Evolutionary conservation across 2,329 filamentous ascomycete genomes (phyloP).

Genomic region (Beauveria varroae): DNA sequence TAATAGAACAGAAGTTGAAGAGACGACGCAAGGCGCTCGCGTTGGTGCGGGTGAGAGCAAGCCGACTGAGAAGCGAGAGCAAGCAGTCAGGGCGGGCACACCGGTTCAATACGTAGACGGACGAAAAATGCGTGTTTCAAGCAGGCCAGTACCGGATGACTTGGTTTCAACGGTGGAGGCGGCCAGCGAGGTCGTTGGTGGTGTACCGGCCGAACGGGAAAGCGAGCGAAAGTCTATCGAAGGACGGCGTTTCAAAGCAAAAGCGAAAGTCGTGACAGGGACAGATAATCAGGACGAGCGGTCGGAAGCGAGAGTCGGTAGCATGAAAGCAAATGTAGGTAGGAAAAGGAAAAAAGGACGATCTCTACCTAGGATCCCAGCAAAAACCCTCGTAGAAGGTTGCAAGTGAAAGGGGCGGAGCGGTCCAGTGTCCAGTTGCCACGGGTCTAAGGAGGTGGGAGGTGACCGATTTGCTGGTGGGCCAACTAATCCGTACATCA

Average conservation of each 20-base stretch:
- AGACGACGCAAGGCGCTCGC: background rate
- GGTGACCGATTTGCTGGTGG: background rate
- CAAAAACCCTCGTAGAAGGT: background rate
- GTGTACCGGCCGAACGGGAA: background rate
- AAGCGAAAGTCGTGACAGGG: conserved; percentile 1
- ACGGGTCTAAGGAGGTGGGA: background rate
- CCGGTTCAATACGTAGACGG: background rate
- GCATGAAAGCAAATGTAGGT: background rate
- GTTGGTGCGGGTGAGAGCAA: background rate
- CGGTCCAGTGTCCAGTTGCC: background rate
- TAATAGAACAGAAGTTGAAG: background rate
- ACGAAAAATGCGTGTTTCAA: background rate
- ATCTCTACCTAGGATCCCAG: background rate
- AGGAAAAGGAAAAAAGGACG: background rate
- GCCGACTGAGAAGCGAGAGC: background rate
- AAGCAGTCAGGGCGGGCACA: background rate
- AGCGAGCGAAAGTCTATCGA: background rate
- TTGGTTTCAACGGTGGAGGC: conserved; percentile 10
- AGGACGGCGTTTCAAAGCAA: background rate
- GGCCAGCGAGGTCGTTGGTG: background rate
- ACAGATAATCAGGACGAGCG: background rate
- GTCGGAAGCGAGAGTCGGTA: conserved; percentile 1
- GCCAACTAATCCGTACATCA: background rate
- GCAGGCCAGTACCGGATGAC: background rate
- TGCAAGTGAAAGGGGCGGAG: conserved; percentile 6